These are phyloP conservation scores for Saccharomyces hybrid DNA, from an alignment of 1,139 yeast genomes.

Conservation along the genomic window DNA sequence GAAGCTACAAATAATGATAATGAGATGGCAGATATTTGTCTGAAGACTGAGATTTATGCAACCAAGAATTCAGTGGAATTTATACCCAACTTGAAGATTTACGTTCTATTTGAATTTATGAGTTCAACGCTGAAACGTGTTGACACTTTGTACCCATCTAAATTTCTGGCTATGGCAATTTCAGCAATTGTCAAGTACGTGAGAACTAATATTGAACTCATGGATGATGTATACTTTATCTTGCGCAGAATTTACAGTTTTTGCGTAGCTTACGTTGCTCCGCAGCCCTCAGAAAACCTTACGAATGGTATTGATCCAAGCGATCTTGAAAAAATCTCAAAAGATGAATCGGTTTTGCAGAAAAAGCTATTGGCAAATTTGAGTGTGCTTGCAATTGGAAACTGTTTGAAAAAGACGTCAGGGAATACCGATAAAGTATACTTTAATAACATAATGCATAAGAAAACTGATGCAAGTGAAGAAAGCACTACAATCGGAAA, in stretches of 20 bases:
- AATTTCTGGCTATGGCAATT: constrained; percentile 61
- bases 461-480: background rate
- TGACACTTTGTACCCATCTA: constrained; percentile 63
- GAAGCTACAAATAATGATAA: constrained; percentile 4
- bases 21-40: background rate
- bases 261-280: constrained; percentile 48
- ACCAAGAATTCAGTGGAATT: constrained; percentile 12
- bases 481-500: constrained; percentile 5
- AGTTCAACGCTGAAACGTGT: constrained; percentile 40
- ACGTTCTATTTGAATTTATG: constrained; percentile 55
- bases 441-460: background rate
- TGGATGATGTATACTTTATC: constrained; percentile 38
- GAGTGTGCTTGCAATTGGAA: constrained; percentile 39
- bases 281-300: background rate
- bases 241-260: constrained; percentile 56
- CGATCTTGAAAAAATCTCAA: constrained; percentile 14
- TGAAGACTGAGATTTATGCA: constrained; percentile 1
- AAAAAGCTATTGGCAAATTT: constrained; percentile 37
- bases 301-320: background rate
- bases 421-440: constrained; percentile 2
- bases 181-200: constrained; percentile 47
- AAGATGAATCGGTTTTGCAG: constrained; percentile 47
- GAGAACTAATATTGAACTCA: constrained; percentile 34
- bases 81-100: constrained; percentile 41
- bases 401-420: constrained; percentile 29